Conservation (phyloP, 257 asterid species). For the Penstemon newberryi region DNA sequence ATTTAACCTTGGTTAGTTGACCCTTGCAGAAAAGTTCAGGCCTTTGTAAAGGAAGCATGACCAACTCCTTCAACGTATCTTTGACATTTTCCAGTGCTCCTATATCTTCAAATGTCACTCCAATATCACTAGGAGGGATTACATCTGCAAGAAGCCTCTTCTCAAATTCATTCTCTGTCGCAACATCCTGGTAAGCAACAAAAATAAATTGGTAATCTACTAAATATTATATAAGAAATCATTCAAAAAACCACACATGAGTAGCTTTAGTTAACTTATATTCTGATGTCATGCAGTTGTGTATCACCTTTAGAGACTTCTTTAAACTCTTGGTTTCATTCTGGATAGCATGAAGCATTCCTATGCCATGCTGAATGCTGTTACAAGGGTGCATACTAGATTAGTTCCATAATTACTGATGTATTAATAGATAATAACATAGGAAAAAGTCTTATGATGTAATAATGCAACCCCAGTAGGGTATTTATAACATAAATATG, state of each 20-base stretch:
- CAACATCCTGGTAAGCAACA: conserved; percentile 61
- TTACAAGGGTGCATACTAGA: conserved; percentile 20
- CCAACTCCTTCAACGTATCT: conserved; percentile 85
- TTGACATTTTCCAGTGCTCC: conserved; percentile 92
- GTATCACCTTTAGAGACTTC: conserved; percentile 77
- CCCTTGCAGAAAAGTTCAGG: conserved; percentile 94
- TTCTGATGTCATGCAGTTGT: conserved; percentile 22
- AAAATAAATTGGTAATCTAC: conserved; percentile 23
- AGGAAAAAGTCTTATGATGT: too few relatives aligned
- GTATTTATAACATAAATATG: too few relatives aligned
- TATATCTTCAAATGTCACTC: conserved; percentile 90
- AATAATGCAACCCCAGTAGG: too few relatives aligned
- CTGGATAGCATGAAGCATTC: conserved; percentile 58
- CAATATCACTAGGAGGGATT: conserved; percentile 76
- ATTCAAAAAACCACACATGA: conserved; percentile 5
- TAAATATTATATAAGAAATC: conserved; percentile 9
- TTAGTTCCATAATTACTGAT: conserved; percentile 16
- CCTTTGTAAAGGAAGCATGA: conserved; percentile 90
- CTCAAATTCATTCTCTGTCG: conserved; percentile 70
- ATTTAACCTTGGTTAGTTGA: conserved; percentile 70
- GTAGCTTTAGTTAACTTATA: conserved; percentile 9
- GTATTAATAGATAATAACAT: too few relatives aligned
- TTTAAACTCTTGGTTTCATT: conserved; percentile 70
- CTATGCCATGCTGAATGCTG: conserved; percentile 78
- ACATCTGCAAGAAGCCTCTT: conserved; percentile 81